Evolutionary conservation across 2,329 filamentous ascomycete species (phyloP).

Genomic region (Trichothecium roseum): DNA sequence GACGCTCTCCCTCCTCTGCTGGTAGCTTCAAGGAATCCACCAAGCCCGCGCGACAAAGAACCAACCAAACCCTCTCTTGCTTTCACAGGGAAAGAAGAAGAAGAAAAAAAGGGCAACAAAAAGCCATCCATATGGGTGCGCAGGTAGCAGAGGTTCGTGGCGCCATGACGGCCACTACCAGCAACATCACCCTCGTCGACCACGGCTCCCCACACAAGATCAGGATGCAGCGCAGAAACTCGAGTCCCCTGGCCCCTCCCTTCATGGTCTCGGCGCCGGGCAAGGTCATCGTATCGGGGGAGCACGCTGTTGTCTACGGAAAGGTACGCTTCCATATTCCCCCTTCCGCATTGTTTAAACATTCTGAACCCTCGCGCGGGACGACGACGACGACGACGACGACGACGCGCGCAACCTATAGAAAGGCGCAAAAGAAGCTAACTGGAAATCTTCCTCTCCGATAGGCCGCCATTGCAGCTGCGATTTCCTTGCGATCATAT

Average conservation of each 20-base stretch:
- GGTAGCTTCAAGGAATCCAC: too few species aligned
- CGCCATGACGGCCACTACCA: conserved; percentile 3
- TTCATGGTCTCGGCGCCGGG: conserved; percentile 98
- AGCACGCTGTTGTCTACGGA: conserved; percentile 95
- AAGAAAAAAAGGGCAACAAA: too few species aligned
- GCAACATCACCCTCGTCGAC: conserved; percentile 16
- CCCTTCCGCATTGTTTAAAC: not conserved
- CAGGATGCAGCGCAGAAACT: conserved; percentile 43
- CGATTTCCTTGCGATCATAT: conserved; percentile 91
- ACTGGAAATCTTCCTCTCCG: not conserved
- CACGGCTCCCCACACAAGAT: conserved; percentile 21
- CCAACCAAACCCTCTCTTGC: too few species aligned
- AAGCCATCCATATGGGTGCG: too few species aligned
- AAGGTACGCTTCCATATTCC: conserved; percentile 65
- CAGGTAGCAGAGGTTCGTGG: not conserved
- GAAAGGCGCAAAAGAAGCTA: not conserved
- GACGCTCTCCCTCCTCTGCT: too few species aligned
- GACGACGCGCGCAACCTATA: too few species aligned
- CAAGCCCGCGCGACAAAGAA: too few species aligned
- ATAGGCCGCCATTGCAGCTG: conserved; percentile 82
- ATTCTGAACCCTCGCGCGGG: not conserved
- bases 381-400: too few species aligned
- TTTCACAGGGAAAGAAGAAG: too few species aligned
- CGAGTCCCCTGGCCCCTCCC: conserved; percentile 64
- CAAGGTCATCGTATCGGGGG: conserved; percentile 96